Evolutionary conservation across 2,329 filamentous ascomycete species (phyloP).

Genomic region (Beauveria medogensis): DNA sequence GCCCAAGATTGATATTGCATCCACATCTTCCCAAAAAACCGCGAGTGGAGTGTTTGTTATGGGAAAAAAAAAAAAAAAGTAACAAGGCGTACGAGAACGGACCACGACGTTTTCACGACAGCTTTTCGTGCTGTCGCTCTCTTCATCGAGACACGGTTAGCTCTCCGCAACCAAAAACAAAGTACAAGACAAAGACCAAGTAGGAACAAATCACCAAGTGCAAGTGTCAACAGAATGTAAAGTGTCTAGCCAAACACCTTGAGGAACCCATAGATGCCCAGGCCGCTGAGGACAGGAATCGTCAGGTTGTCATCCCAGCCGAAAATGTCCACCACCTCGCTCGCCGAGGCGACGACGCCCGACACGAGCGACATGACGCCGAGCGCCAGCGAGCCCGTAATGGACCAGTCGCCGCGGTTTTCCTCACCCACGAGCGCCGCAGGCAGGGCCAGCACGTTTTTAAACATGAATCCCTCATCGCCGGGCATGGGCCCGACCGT

Average conservation of each 20-base stretch:
- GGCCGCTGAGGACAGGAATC: conserved; percentile 83
- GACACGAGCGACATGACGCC: conserved; percentile 77
- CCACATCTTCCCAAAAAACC: neutral
- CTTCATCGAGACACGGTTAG: neutral
- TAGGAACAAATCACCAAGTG: neutral
- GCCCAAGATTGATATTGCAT: conserved; percentile 1
- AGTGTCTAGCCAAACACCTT: conserved; percentile 64
- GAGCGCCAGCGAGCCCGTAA: conserved; percentile 66
- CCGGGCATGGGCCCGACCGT: conserved; percentile 56
- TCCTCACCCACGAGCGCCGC: conserved; percentile 50
- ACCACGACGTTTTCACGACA: neutral
- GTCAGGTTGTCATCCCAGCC: conserved; percentile 97
- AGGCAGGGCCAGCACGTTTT: conserved; percentile 66
- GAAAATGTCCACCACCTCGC: conserved; percentile 85
- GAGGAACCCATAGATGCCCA: conserved; percentile 86
- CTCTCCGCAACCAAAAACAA: neutral
- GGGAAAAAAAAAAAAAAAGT: neutral
- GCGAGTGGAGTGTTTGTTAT: conserved; percentile 1
- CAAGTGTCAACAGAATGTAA: neutral
- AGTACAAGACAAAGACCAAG: neutral
- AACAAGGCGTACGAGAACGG: neutral
- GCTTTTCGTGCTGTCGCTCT: neutral
- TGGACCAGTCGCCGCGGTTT: conserved; percentile 46
- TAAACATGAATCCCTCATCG: conserved; percentile 70
- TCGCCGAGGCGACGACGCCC: conserved; percentile 79